Base-by-base conservation (phyloP, 768 basidiomycete species). In the Russula brevipes region DNA sequence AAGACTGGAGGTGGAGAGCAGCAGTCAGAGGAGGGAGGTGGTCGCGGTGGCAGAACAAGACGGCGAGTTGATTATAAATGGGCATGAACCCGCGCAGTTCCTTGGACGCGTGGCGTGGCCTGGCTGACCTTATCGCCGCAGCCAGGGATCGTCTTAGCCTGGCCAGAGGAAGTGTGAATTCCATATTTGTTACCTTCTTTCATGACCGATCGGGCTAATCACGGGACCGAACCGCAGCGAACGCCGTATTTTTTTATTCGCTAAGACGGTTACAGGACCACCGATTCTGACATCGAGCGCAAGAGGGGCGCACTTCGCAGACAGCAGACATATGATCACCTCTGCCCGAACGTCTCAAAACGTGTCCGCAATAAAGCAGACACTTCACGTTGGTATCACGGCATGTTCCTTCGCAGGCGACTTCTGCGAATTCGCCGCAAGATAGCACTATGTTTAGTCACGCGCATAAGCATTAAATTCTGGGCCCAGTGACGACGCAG, bases 11-110 rank as follows among this genome's bases (percentile, higher is more conserved):
- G 36, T 14, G 11, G 41, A 52, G 8, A 14, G 5, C 2, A 36
- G 14, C 24, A n/a, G 19, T 31, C 5, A 38, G 33, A 14, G 44
- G 39, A 5, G 49, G 49, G 50, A 2, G 46, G 35, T 17, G 2
- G 41, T 60, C 57, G 66, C 49, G 24, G 57, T 44, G 12, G 61
- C 0, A 7, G 35, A 49, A 3, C 8, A 49, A 57, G 39, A 47
- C n/a, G 8, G 39, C 33, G 38, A 38, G 16, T 52, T 1, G 30
- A 52, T 10, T 59, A 59, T 61, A 50, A 45, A 39, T 60, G 51
- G 42, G 42, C 45, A 35, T 5, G 24, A 30, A 19, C n/a, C 50
- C 33, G 35, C 39, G 42, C 24, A 50, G 3, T 0, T 16, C 17
- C 45, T 12, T 31, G 11, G 38, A 39, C 54, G 49, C 54, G 60